Percentiles rank a stretch among this genome's conserved stretches.
Evolutionary conservation across 2,329 filamentous ascomycete genomes (phyloP).

Genomic region (Dactylonectria macrodidyma): DNA sequence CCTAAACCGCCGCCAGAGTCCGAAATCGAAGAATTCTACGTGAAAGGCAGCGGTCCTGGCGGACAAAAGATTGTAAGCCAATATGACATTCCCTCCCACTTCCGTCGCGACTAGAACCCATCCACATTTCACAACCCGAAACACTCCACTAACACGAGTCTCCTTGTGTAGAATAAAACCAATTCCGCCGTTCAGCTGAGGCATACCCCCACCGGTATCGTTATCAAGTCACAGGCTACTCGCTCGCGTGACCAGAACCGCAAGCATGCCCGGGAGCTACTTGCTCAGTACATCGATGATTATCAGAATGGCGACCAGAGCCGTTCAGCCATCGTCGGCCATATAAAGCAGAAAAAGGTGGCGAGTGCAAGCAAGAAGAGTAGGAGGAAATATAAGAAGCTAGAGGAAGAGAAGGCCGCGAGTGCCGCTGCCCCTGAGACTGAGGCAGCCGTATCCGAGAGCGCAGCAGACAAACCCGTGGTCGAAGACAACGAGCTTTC

Average conservation of each 20-base stretch:
- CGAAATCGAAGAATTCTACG: constrained; percentile 87
- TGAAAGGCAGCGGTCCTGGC: constrained; percentile 93
- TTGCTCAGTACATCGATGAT: constrained; percentile 83
- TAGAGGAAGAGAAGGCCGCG: constrained; percentile 65
- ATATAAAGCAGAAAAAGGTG: constrained; percentile 76
- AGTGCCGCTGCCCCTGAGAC: not conserved
- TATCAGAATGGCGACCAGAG: constrained; percentile 79
- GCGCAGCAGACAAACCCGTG: not conserved
- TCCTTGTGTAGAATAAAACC: constrained; percentile 85
- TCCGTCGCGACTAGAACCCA: constrained; percentile 2
- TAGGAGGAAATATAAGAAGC: constrained; percentile 80
- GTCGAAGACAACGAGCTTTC: not conserved
- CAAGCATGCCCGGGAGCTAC: constrained; percentile 83
- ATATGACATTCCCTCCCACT: not conserved
- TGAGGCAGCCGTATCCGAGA: not conserved
- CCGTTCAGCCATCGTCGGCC: constrained; percentile 75
- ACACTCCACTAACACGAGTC: constrained; percentile 19
- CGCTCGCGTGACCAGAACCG: constrained; percentile 90
- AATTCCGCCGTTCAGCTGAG: constrained; percentile 94
- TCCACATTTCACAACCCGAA: not conserved
- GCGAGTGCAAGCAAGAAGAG: constrained; percentile 87
- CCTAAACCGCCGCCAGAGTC: constrained; percentile 79
- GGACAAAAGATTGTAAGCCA: constrained; percentile 89
- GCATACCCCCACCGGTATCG: constrained; percentile 90
- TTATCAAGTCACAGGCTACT: constrained; percentile 95